Conservation (phyloP, 176 grass and related monocot genomes). For the Canna indica region DNA sequence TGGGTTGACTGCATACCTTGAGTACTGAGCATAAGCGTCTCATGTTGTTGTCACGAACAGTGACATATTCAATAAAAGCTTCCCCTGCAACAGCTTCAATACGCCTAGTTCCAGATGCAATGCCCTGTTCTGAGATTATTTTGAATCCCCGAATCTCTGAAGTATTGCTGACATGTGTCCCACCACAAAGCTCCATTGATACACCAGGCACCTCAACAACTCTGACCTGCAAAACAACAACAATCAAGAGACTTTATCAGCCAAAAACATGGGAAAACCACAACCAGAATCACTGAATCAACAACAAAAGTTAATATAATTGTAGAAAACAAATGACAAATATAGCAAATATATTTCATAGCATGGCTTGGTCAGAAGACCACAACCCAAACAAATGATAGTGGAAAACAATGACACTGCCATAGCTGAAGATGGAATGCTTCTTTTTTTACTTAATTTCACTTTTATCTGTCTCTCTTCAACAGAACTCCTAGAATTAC, state of each 20-base stretch:
- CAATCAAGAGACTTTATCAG: background rate
- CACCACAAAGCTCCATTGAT: slow-evolving; percentile 94
- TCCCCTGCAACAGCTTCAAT: slow-evolving; percentile 95
- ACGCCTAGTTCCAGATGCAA: slow-evolving; percentile 89
- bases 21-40: slow-evolving; percentile 57
- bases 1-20: slow-evolving; percentile 33
- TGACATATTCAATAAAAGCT: slow-evolving; percentile 87
- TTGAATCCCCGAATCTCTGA: slow-evolving; percentile 87
- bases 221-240: slow-evolving; percentile 48
- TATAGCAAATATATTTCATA: too few relatives aligned
- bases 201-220: slow-evolving; percentile 88
- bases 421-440: too few relatives aligned
- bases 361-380: too few relatives aligned
- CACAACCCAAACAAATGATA: too few relatives aligned
- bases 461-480: too few relatives aligned
- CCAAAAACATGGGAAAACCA: background rate
- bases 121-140: slow-evolving; percentile 90
- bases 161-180: slow-evolving; percentile 89
- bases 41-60: slow-evolving; percentile 75
- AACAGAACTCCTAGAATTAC: too few relatives aligned
- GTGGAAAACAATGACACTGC: too few relatives aligned
- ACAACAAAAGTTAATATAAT: background rate
- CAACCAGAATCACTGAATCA: background rate
- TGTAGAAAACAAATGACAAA: background rate
- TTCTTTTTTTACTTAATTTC: too few relatives aligned